Base-by-base conservation (phyloP, 768 basidiomycete species). In the Termitomyces sp. region DNA sequence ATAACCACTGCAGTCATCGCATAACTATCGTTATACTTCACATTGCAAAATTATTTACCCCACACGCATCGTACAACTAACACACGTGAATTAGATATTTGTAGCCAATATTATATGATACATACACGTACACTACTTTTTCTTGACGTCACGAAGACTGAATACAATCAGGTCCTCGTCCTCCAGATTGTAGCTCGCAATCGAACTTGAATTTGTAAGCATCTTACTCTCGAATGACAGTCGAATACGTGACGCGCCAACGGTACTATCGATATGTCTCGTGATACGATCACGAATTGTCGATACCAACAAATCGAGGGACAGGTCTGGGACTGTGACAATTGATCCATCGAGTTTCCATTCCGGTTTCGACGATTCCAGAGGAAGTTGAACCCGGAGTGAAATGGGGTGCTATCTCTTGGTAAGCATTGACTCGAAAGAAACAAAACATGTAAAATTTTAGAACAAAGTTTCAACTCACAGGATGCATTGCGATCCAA, bases 401-500 rank as follows among this genome's bases (percentile, higher is more conserved):
- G 87, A 86, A 64, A 98, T 91, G 12, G 96, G 89, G 62, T 95
- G 88, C 85, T 87, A 60, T 2, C 37, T 14, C 3, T 45, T 38
- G 24, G 45, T 53, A 24, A 45, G 45, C 34, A 14, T 7, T 42
- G 19, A 48, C 11, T 45, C 32, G 22, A 10, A 22, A 50, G 14
- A 35, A 41, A 14, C 30, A 42, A 28, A 43, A 42, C 37, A 26
- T 5, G 14, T 7, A 51, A 28, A 45, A 10, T 42, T 35, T 37
- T 19, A 5, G 4, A 4, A 22, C 38, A 37, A 26, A 45, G 26
- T 28, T 28, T 45, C 9, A 10, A 72, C 80, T 71, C 54, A 87
- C 85, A 32, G 93, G 90, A 68, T 98, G 93, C 82, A 93, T 85
- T 45, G 77, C 77, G 61, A 93, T 83, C 94, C 94, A 98, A 68